Conservation (phyloP, 2,329 filamentous ascomycete genomes). For the Aspergillus persii region DNA sequence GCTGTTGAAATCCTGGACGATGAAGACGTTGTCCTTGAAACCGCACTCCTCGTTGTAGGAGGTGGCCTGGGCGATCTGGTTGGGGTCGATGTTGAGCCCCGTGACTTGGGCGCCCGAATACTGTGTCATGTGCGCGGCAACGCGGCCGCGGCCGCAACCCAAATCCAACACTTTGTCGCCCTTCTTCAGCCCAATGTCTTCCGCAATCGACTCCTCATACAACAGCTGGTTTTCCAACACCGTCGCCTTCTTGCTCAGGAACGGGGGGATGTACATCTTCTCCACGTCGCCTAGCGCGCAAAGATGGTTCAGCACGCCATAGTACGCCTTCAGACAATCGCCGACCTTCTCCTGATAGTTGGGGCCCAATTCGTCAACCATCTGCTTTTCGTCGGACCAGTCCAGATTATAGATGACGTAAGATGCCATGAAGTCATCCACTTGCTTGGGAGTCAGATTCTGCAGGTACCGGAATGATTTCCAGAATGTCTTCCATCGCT, state of each 20-base stretch:
- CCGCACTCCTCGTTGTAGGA: conserved; percentile 46
- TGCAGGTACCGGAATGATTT: conserved; percentile 51
- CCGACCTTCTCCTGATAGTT: conserved; percentile 53
- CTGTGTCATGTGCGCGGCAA: conserved; percentile 54
- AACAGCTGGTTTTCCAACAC: conserved; percentile 54
- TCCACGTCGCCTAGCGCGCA: conserved; percentile 57
- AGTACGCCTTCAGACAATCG: conserved; percentile 53
- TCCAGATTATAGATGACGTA: conserved; percentile 58
- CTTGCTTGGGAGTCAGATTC: conserved; percentile 50
- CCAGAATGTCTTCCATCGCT: conserved; percentile 52
- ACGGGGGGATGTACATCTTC: conserved; percentile 58
- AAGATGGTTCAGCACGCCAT: conserved; percentile 55
- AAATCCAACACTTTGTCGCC: conserved; percentile 53
- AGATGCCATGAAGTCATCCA: conserved; percentile 57
- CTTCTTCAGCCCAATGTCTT: conserved; percentile 45
- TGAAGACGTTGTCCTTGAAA: conserved; percentile 46
- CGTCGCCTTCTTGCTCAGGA: conserved; percentile 51
- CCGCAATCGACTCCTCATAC: conserved; percentile 52
- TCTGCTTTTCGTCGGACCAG: conserved; percentile 52
- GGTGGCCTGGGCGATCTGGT: conserved; percentile 50
- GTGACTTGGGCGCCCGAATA: conserved; percentile 49
- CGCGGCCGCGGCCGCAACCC: conserved; percentile 54
- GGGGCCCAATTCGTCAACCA: conserved; percentile 49
- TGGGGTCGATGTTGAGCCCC: conserved; percentile 55
- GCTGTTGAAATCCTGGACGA: conserved; percentile 53